Evolutionary conservation across 352 stramenopile species (phyloP).

Genomic region (Lagenidium giganteum): DNA sequence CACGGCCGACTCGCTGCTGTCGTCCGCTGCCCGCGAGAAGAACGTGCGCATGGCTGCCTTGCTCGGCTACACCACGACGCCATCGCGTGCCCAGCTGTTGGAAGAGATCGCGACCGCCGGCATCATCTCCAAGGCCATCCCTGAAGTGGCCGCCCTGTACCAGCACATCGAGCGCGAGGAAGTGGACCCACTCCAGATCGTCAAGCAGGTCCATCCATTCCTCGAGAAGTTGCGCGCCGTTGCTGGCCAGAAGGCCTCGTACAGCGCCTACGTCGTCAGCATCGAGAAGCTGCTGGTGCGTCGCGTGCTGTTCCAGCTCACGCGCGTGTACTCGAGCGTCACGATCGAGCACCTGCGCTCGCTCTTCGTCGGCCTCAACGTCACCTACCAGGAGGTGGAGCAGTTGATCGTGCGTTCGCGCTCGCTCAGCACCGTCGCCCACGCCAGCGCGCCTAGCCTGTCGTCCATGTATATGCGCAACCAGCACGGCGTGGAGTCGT

Average conservation of each 20-base stretch:
- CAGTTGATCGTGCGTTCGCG: slow-evolving; percentile 81
- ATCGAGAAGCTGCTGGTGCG: slow-evolving; percentile 71
- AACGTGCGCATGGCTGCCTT: slow-evolving; percentile 92
- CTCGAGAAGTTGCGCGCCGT: slow-evolving; percentile 32
- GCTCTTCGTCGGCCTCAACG: slow-evolving; percentile 81
- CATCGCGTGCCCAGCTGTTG: slow-evolving; percentile 89
- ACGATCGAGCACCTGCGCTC: slow-evolving; percentile 77
- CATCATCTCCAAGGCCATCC: slow-evolving; percentile 54
- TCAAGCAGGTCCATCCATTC: slow-evolving; percentile 61
- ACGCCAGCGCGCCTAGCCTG: slow-evolving; percentile 54
- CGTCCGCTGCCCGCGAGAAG: slow-evolving; percentile 84
- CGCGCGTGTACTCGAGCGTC: slow-evolving; percentile 83
- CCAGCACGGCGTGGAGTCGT: slow-evolving; percentile 37
- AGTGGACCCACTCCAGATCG: slow-evolving; percentile 75
- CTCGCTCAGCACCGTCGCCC: slow-evolving; percentile 53
- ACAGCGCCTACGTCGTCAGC: slow-evolving; percentile 50
- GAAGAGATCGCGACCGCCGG: slow-evolving; percentile 82
- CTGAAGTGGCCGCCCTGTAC: slow-evolving; percentile 60
- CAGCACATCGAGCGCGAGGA: slow-evolving; percentile 60
- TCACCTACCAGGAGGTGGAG: slow-evolving; percentile 82
- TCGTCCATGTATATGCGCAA: slow-evolving; percentile 63
- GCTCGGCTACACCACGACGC: slow-evolving; percentile 83
- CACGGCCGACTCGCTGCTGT: slow-evolving; percentile 27
- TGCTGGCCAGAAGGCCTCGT: slow-evolving; percentile 20
- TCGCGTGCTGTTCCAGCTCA: slow-evolving; percentile 82